A percentile compares a stretch with the other conserved stretches of the same genome.
phyloP scores from a whole-genome alignment of 2,329 filamentous ascomycete species.

The Myriosclerotinia curreyana region DNA sequence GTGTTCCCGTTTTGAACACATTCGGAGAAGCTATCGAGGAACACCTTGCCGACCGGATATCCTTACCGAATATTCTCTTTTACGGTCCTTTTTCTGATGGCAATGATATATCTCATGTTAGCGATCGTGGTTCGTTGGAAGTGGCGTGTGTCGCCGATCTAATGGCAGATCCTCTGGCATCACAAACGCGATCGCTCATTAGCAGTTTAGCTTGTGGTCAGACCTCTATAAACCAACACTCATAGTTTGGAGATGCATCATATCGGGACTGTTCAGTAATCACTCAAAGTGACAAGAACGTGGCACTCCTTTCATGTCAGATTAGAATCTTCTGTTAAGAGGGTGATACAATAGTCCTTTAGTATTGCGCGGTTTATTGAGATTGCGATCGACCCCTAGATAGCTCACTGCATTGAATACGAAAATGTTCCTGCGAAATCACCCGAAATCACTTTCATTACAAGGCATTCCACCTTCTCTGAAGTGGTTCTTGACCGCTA shows the following conservation, averaged over 20 bases:
- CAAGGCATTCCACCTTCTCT: not conserved
- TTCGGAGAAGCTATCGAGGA: constrained; percentile 7
- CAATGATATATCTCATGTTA: constrained; percentile 3
- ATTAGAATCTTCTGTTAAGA: not conserved
- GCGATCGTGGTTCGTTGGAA: not conserved
- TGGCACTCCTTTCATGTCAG: not conserved
- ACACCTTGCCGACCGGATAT: constrained; percentile 1
- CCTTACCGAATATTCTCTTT: not conserved
- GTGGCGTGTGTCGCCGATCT: not conserved
- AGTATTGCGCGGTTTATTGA: constrained; percentile 2
- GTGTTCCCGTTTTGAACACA: constrained; percentile 9
- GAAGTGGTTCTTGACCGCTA: constrained; percentile 8
- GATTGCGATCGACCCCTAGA: constrained; percentile 10
- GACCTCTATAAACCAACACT: not conserved
- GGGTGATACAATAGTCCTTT: not conserved
- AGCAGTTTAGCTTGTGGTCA: not conserved
- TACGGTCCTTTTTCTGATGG: not conserved
- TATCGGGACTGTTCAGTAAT: constrained; percentile 4
- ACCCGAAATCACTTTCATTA: not conserved
- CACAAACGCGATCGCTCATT: constrained; percentile 10
- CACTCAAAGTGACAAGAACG: not conserved
- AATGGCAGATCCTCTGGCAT: not conserved
- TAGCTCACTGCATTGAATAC: constrained; percentile 13
- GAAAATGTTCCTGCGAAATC: constrained; percentile 3
- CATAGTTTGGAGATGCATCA: not conserved